A percentile compares a stretch with the other conserved stretches of the same genome.
Conservation (phyloP, 2,329 filamentous ascomycete genomes). For the Didymella exigua region DNA sequence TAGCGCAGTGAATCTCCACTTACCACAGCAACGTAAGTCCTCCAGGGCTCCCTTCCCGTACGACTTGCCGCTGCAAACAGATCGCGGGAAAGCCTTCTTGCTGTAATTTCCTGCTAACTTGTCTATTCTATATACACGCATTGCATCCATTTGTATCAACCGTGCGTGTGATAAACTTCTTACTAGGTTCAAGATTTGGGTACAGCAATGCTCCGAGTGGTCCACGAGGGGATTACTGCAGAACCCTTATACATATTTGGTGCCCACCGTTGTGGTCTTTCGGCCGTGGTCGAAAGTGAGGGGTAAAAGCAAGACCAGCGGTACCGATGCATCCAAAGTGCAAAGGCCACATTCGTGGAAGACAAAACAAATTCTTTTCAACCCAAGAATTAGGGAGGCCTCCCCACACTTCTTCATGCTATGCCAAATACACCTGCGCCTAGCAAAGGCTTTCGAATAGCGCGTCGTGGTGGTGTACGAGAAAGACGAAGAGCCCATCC, state of each 20-base stretch:
- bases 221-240: background rate
- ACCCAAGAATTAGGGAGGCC: background rate
- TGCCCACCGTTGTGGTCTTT: background rate
- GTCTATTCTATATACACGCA: too few species aligned
- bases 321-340: background rate
- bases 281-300: background rate
- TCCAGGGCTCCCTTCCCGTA: too few species aligned
- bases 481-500: background rate
- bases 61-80: too few species aligned
- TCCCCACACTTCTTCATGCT: background rate
- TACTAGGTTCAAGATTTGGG: too few species aligned
- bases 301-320: background rate
- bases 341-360: background rate
- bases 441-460: background rate
- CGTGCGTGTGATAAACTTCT: too few species aligned
- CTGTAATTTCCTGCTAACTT: too few species aligned
- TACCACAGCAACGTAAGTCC: too few species aligned
- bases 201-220: too few species aligned
- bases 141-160: too few species aligned
- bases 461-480: background rate
- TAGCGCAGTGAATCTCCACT: too few species aligned
- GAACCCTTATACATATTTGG: background rate
- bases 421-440: background rate
- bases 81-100: too few species aligned
- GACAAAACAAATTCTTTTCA: background rate